A percentile compares a stretch with the other conserved stretches of the same genome.
Evolutionary conservation across 2,329 filamentous ascomycete genomes (phyloP).

Genomic region (Aspergillus sp.): DNA sequence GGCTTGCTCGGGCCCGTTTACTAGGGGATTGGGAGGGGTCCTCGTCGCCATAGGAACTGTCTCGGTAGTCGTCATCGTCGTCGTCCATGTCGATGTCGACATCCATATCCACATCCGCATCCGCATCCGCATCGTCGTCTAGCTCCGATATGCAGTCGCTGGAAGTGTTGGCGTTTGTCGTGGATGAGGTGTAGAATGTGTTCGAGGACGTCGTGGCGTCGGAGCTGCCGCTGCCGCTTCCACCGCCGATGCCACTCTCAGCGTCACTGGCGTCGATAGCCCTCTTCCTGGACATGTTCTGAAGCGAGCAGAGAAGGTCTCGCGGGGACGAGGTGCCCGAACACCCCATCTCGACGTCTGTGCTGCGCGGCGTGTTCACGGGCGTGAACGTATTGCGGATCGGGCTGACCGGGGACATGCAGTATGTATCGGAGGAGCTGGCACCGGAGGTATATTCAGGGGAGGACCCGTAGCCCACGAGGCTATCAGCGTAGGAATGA

Average conservation of each 20-base stretch:
- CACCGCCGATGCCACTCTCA: constrained; percentile 5
- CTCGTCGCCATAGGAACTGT: constrained; percentile 19
- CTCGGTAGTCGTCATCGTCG: constrained; percentile 17
- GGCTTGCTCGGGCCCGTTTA: neutral
- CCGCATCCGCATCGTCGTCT: neutral
- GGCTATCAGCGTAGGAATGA: constrained; percentile 26
- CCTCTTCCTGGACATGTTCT: constrained; percentile 6
- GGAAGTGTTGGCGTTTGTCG: constrained; percentile 11
- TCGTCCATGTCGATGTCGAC: neutral
- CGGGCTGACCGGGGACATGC: constrained; percentile 41
- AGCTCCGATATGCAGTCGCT: constrained; percentile 11
- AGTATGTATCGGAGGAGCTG: constrained; percentile 33
- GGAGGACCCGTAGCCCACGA: constrained; percentile 42
- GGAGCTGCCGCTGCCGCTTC: neutral
- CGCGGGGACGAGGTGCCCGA: constrained; percentile 20
- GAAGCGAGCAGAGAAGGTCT: constrained; percentile 23
- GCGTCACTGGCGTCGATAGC: constrained; percentile 11
- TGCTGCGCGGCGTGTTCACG: constrained; percentile 41
- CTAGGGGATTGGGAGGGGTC: constrained; percentile 5
- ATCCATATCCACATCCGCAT: neutral
- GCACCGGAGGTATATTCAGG: constrained; percentile 34
- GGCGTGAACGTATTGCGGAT: constrained; percentile 42
- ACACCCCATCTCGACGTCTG: constrained; percentile 3
- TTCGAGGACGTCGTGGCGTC: neutral
- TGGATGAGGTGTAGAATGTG: neutral